phyloP scores from a whole-genome alignment of 257 asterid genomes.

The Coffea eugenioides region DNA sequence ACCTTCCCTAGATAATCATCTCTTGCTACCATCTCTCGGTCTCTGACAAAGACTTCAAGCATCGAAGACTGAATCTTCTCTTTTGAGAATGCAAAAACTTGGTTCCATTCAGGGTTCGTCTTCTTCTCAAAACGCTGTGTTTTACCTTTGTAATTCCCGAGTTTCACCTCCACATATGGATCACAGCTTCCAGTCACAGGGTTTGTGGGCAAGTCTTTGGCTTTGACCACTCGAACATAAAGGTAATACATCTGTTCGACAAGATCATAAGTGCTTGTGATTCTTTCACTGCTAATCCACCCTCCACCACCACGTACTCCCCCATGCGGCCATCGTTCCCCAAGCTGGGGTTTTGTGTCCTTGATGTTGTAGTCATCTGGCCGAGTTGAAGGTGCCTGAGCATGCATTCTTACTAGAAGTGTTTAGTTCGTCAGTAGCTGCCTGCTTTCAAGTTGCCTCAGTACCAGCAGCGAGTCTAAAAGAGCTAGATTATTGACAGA shows the following conservation, averaged over 20 bases:
- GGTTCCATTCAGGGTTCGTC: slow-evolving; percentile 32
- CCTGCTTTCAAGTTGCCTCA: neutral
- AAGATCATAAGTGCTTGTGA: slow-evolving; percentile 68
- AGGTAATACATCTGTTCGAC: slow-evolving; percentile 77
- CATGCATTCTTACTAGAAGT: slow-evolving; percentile 26
- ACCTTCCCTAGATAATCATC: slow-evolving; percentile 27
- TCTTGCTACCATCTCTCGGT: slow-evolving; percentile 20
- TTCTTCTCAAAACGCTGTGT: slow-evolving; percentile 23
- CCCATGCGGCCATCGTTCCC: slow-evolving; percentile 74
- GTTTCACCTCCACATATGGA: slow-evolving; percentile 71
- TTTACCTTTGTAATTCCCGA: slow-evolving; percentile 28
- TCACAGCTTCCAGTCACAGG: slow-evolving; percentile 61
- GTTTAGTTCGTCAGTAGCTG: neutral
- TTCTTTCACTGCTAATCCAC: slow-evolving; percentile 53
- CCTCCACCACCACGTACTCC: slow-evolving; percentile 59
- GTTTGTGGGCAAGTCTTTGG: slow-evolving; percentile 52
- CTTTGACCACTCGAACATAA: slow-evolving; percentile 73
- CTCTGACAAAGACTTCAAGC: slow-evolving; percentile 25
- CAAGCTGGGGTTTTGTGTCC: slow-evolving; percentile 63
- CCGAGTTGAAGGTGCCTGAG: slow-evolving; percentile 23
- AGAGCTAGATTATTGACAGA: neutral
- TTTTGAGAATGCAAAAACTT: slow-evolving; percentile 31
- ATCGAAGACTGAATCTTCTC: slow-evolving; percentile 26
- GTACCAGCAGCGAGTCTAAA: neutral
- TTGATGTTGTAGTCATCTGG: slow-evolving; percentile 55